These are phyloP conservation scores for Intubia oerlemansii DNA, from an alignment of 2,329 filamentous ascomycete genomes.

Conservation along the genomic window DNA sequence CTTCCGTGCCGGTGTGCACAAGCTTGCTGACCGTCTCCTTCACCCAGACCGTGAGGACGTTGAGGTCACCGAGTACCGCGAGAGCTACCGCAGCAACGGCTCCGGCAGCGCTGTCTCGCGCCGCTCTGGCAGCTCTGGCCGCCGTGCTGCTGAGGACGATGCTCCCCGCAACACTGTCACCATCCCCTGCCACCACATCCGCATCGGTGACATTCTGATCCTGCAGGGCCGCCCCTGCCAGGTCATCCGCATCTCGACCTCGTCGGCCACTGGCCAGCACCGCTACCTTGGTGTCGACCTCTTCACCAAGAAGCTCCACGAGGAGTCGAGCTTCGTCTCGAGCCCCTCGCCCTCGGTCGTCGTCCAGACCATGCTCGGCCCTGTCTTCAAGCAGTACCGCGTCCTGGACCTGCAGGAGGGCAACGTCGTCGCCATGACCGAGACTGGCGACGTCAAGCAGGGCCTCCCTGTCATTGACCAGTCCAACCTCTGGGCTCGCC, in stretches of 20 bases:
- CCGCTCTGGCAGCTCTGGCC: too few relatives aligned
- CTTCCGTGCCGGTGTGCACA: slow-evolving; percentile 32
- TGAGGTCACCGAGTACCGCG: slow-evolving; percentile 25
- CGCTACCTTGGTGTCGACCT: slow-evolving; percentile 98
- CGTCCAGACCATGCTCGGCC: slow-evolving; percentile 98
- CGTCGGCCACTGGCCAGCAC: slow-evolving; percentile 94
- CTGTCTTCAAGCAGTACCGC: slow-evolving; percentile 99
- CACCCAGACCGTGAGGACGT: slow-evolving; percentile 26
- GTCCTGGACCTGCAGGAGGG: slow-evolving; percentile 91
- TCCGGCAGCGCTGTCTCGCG: slow-evolving; percentile 8
- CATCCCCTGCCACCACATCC: slow-evolving; percentile 98
- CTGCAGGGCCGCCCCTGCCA: slow-evolving; percentile 98
- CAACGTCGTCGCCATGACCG: slow-evolving; percentile 83
- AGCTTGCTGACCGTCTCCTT: slow-evolving; percentile 32
- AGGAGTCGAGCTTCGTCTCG: slow-evolving; percentile 95
- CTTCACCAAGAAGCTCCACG: slow-evolving; percentile 98
- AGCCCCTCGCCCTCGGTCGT: slow-evolving; percentile 92
- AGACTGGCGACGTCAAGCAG: slow-evolving; percentile 97
- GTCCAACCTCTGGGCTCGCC: slow-evolving; percentile 66
- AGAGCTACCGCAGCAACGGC: slow-evolving; percentile 14
- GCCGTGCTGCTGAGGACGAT: slow-evolving; percentile 14
- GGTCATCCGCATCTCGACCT: slow-evolving; percentile 99
- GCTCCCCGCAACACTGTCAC: slow-evolving; percentile 63
- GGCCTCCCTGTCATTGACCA: slow-evolving; percentile 84
- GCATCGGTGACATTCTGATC: slow-evolving; percentile 95